Conservation (phyloP, 2,329 filamentous ascomycete species). For the Pseudogymnoascus sp. region DNA sequence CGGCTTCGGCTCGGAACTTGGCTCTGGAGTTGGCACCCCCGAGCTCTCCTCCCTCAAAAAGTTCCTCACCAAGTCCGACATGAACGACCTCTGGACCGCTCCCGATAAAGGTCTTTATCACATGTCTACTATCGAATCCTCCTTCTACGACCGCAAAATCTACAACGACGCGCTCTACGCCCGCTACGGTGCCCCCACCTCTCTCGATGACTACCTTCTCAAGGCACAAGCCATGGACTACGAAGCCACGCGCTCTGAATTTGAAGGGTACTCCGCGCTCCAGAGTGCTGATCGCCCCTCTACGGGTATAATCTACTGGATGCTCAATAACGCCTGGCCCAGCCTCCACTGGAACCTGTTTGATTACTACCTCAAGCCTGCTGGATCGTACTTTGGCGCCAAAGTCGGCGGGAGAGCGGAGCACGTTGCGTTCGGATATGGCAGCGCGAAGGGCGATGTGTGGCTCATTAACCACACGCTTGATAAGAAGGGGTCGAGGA, state of each 20-base stretch:
- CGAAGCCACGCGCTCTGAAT: slow-evolving; percentile 53
- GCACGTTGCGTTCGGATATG: slow-evolving; percentile 50
- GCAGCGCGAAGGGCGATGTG: slow-evolving; percentile 30
- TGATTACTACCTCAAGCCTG: slow-evolving; percentile 54
- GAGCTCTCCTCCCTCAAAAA: slow-evolving; percentile 45
- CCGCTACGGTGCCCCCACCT: slow-evolving; percentile 45
- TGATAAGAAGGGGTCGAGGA: slow-evolving; percentile 33
- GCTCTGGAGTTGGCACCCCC: slow-evolving; percentile 55
- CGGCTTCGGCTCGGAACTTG: slow-evolving; percentile 57
- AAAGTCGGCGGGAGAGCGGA: slow-evolving; percentile 45
- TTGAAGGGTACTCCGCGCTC: slow-evolving; percentile 47
- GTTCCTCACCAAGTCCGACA: slow-evolving; percentile 45
- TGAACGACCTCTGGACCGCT: slow-evolving; percentile 49
- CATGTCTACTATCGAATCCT: slow-evolving; percentile 49
- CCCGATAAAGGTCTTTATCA: slow-evolving; percentile 50
- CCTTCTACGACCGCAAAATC: slow-evolving; percentile 48
- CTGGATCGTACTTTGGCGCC: slow-evolving; percentile 52
- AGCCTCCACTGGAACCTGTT: slow-evolving; percentile 59
- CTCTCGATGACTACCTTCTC: slow-evolving; percentile 49
- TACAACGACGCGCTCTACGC: slow-evolving; percentile 49
- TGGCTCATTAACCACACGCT: slow-evolving; percentile 50
- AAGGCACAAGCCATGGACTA: slow-evolving; percentile 59
- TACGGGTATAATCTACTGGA: slow-evolving; percentile 60
- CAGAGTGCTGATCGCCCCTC: slow-evolving; percentile 46
- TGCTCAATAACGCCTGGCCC: slow-evolving; percentile 60